Percentiles rank a stretch among this genome's conserved stretches.
phyloP scores from a whole-genome alignment of 1,139 yeast genomes.

The Yamadazyma diddensiae region DNA sequence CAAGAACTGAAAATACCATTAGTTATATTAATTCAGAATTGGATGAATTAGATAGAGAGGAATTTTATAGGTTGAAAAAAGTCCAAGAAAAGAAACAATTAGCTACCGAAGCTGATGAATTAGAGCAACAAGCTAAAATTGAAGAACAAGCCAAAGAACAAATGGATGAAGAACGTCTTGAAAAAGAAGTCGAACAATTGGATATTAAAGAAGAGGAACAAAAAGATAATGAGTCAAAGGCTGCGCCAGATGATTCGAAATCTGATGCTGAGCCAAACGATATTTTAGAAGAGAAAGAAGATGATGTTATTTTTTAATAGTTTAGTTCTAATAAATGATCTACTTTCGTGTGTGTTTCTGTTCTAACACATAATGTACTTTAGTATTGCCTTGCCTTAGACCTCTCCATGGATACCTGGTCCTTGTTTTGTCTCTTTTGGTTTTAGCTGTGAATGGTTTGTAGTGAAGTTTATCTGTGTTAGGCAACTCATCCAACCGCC shows the following conservation, averaged over 20 bases:
- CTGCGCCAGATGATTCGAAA: constrained; percentile 2
- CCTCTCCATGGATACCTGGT: too few species aligned
- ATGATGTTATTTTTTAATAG: constrained; percentile 38
- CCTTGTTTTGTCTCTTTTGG: too few species aligned
- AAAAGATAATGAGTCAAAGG: background rate
- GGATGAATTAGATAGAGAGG: constrained; percentile 97
- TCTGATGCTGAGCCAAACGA: constrained; percentile 18
- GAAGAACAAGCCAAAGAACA: constrained; percentile 16
- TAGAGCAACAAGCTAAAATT: constrained; percentile 34
- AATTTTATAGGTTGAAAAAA: constrained; percentile 91
- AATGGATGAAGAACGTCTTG: constrained; percentile 15
- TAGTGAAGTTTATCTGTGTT: too few species aligned
- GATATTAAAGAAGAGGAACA: constrained; percentile 14
- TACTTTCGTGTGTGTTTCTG: too few species aligned
- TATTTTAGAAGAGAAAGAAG: constrained; percentile 38
- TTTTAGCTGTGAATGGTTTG: too few species aligned
- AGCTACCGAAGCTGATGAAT: constrained; percentile 64
- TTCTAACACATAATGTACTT: too few species aligned
- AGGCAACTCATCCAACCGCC: too few species aligned
- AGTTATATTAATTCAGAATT: constrained; percentile 89
- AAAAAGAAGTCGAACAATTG: constrained; percentile 23
- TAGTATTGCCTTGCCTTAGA: too few species aligned
- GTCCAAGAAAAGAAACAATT: constrained; percentile 95
- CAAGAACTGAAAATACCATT: constrained; percentile 95
- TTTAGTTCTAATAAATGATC: background rate